Percentiles rank a stretch among this genome's conserved stretches.
Conservation (phyloP, 2,329 filamentous ascomycete species). For the Mariannaea sp. region DNA sequence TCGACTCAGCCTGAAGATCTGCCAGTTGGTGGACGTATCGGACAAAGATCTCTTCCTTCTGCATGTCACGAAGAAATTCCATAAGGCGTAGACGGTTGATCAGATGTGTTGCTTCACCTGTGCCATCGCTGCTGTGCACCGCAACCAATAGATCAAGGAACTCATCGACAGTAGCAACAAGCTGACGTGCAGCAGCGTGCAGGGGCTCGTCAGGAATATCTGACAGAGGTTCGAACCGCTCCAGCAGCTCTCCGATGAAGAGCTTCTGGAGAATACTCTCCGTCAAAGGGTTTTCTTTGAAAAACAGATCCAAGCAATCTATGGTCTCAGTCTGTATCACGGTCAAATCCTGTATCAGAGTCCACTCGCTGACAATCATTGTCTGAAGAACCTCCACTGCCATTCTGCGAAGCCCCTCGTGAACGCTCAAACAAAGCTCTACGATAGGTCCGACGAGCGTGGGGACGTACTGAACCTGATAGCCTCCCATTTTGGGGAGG, state of each 20-base stretch:
- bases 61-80: slow-evolving; percentile 96
- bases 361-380: slow-evolving; percentile 99
- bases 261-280: slow-evolving; percentile 91
- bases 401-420: slow-evolving; percentile 85
- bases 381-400: slow-evolving; percentile 93
- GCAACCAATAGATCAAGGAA: slow-evolving; percentile 89
- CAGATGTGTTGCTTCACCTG: slow-evolving; percentile 77
- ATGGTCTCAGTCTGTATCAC: slow-evolving; percentile 97
- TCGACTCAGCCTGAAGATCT: slow-evolving; percentile 72
- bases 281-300: slow-evolving; percentile 85
- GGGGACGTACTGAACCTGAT: slow-evolving; percentile 98
- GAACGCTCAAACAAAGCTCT: slow-evolving; percentile 91
- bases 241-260: slow-evolving; percentile 84
- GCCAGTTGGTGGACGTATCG: slow-evolving; percentile 94
- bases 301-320: slow-evolving; percentile 85
- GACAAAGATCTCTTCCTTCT: slow-evolving; percentile 95
- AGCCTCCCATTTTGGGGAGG: slow-evolving; percentile 85
- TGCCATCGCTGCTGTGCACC: slow-evolving; percentile 77
- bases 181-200: slow-evolving; percentile 73
- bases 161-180: slow-evolving; percentile 86
- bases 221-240: slow-evolving; percentile 75
- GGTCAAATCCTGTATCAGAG: slow-evolving; percentile 86
- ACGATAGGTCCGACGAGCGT: slow-evolving; percentile 89
- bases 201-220: slow-evolving; percentile 72
- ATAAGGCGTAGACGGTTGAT: slow-evolving; percentile 89